A percentile compares a stretch with the other conserved stretches of the same genome.
Evolutionary conservation across 352 stramenopile species (phyloP).

Genomic region (Stephanocyclus meneghinianus): DNA sequence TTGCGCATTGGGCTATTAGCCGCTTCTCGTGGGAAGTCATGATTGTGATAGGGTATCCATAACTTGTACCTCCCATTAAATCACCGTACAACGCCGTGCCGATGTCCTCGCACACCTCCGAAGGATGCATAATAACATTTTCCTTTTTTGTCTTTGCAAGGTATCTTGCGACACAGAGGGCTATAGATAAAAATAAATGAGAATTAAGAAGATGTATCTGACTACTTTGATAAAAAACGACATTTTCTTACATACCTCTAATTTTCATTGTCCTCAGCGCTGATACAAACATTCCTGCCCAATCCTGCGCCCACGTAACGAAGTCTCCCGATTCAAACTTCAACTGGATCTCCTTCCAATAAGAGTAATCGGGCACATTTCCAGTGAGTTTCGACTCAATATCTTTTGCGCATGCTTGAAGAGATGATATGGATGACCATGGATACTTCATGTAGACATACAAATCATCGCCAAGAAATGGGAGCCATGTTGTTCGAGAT

Average conservation of each 20-base stretch:
- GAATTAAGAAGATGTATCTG: too few species aligned
- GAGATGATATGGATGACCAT: constrained; percentile 76
- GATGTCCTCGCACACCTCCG: constrained; percentile 73
- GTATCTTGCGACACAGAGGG: constrained; percentile 62
- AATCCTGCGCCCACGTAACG: constrained; percentile 67
- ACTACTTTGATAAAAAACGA: too few species aligned
- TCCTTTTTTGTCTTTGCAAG: constrained; percentile 56
- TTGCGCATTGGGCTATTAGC: constrained; percentile 57
- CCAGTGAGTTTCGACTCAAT: constrained; percentile 22
- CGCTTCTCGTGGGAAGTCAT: constrained; percentile 73
- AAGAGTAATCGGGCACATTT: constrained; percentile 27
- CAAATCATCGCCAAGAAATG: constrained; percentile 70
- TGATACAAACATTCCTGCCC: constrained; percentile 77
- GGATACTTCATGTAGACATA: constrained; percentile 65
- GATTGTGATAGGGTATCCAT: constrained; percentile 72
- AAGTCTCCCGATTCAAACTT: constrained; percentile 60
- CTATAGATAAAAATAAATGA: neutral
- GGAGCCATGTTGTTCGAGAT: constrained; percentile 49
- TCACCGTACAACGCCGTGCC: constrained; percentile 69
- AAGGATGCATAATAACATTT: constrained; percentile 47
- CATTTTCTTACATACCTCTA: constrained; percentile 9
- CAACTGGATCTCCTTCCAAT: constrained; percentile 57
- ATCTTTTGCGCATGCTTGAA: constrained; percentile 59
- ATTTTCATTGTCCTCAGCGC: constrained; percentile 67
- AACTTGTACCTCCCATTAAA: constrained; percentile 73